phyloP scores from a whole-genome alignment of 176 grass and related monocot species.

The Zoysia pacifica region DNA sequence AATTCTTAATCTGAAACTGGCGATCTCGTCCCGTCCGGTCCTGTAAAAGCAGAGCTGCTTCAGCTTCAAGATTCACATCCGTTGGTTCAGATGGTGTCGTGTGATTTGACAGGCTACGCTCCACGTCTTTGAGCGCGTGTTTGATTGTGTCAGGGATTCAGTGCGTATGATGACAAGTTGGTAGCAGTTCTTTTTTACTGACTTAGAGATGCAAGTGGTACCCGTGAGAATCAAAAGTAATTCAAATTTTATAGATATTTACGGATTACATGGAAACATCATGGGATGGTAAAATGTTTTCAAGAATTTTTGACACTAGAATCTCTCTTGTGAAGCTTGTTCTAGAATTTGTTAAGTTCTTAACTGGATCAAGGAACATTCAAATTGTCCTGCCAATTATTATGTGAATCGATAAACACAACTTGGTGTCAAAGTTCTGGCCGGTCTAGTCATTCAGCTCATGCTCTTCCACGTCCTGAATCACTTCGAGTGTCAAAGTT shows the following conservation, averaged over 20 bases:
- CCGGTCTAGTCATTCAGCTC: too few relatives aligned
- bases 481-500: too few relatives aligned
- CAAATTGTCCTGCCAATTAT: too few relatives aligned
- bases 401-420: too few relatives aligned
- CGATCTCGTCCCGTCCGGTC: slow-evolving; percentile 26
- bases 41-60: slow-evolving; percentile 41
- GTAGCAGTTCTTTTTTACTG: slow-evolving; percentile 29
- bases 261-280: not conserved
- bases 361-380: not conserved
- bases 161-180: not conserved
- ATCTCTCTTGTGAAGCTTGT: not conserved
- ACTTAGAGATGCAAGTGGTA: not conserved
- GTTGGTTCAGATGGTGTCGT: slow-evolving; percentile 33
- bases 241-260: too few relatives aligned
- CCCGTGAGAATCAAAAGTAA: too few relatives aligned
- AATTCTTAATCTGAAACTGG: slow-evolving; percentile 43
- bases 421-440: too few relatives aligned
- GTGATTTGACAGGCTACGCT: slow-evolving; percentile 30
- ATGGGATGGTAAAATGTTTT: too few relatives aligned
- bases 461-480: too few relatives aligned
- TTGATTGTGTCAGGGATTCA: slow-evolving; percentile 48
- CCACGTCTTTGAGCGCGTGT: slow-evolving; percentile 50
- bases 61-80: slow-evolving; percentile 51
- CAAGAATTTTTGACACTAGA: not conserved
- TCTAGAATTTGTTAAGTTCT: not conserved